A percentile compares a stretch with the other conserved stretches of the same genome.
Conservation (phyloP, 495 filamentous ascomycete genomes). For the Melanomma pulvis-pyrius region DNA sequence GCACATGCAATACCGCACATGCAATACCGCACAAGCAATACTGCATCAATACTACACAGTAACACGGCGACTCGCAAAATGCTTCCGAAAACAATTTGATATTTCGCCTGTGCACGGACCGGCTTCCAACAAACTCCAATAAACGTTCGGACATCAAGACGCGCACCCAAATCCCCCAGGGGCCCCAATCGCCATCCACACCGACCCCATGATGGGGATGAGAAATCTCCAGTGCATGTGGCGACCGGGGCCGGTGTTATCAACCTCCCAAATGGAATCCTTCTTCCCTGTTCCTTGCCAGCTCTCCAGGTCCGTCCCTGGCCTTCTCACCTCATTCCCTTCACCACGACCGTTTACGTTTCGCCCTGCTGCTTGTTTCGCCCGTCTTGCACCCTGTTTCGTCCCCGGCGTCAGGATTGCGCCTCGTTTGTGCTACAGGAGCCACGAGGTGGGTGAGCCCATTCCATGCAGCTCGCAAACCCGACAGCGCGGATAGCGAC, state of each 20-base stretch:
- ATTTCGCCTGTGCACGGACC: constrained; percentile 5
- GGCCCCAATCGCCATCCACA: neutral
- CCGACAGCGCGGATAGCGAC: constrained; percentile 7
- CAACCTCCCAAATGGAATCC: neutral
- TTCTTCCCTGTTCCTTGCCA: too few species aligned
- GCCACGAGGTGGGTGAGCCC: constrained; percentile 28
- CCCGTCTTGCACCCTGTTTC: neutral
- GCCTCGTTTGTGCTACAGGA: constrained; percentile 18
- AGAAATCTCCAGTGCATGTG: neutral
- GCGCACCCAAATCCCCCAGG: neutral
- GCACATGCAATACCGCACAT: neutral
- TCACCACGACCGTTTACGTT: constrained; percentile 14
- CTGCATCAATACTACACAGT: neutral
- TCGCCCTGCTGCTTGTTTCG: neutral
- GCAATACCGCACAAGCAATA: neutral
- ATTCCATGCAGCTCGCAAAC: constrained; percentile 11
- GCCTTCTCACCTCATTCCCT: constrained; percentile 17
- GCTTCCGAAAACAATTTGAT: neutral
- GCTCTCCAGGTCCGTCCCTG: neutral
- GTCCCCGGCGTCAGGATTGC: constrained; percentile 16
- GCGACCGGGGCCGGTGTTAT: neutral
- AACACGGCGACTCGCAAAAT: neutral
- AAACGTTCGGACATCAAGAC: constrained; percentile 10
- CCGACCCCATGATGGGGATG: neutral
- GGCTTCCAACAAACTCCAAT: constrained; percentile 11